A percentile compares a stretch with the other conserved stretches of the same genome.
Conservation (phyloP, 345 rosid genomes). For the Schrenkiella parvula region DNA sequence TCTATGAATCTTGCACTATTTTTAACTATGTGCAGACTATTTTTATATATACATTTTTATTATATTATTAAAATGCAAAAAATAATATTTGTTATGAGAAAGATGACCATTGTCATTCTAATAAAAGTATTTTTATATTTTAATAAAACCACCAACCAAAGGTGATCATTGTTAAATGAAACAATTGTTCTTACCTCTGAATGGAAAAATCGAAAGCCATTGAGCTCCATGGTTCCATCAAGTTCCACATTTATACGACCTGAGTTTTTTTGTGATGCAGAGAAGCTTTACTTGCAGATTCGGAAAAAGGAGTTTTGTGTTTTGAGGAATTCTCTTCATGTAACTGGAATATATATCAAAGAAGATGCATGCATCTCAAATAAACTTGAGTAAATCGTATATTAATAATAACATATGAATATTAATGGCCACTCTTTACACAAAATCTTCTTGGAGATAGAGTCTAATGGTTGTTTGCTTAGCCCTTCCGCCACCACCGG, state of each 20-base stretch:
- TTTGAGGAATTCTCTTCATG: background rate
- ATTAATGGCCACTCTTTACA: constrained; percentile 23
- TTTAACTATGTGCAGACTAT: too few relatives aligned
- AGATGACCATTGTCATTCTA: too few relatives aligned
- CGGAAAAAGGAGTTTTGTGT: background rate
- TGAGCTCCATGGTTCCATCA: constrained; percentile 34
- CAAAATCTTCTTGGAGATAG: constrained; percentile 35
- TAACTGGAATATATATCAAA: constrained; percentile 21
- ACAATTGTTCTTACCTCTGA: constrained; percentile 16
- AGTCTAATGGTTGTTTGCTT: constrained; percentile 55
- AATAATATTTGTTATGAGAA: too few relatives aligned
- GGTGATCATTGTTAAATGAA: background rate
- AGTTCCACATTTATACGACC: constrained; percentile 27
- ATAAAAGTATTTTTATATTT: too few relatives aligned
- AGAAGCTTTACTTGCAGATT: constrained; percentile 2
- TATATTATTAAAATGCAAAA: too few relatives aligned
- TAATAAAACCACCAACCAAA: background rate
- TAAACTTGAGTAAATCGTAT: constrained; percentile 3
- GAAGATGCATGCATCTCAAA: constrained; percentile 20
- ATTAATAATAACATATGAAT: background rate
- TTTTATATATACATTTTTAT: too few relatives aligned
- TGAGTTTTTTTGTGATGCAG: background rate
- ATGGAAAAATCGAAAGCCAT: constrained; percentile 28
- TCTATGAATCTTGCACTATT: too few relatives aligned
- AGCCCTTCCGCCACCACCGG: constrained; percentile 69